Base-by-base conservation (phyloP, 768 basidiomycete genomes). In the Psilocybe sp. region DNA sequence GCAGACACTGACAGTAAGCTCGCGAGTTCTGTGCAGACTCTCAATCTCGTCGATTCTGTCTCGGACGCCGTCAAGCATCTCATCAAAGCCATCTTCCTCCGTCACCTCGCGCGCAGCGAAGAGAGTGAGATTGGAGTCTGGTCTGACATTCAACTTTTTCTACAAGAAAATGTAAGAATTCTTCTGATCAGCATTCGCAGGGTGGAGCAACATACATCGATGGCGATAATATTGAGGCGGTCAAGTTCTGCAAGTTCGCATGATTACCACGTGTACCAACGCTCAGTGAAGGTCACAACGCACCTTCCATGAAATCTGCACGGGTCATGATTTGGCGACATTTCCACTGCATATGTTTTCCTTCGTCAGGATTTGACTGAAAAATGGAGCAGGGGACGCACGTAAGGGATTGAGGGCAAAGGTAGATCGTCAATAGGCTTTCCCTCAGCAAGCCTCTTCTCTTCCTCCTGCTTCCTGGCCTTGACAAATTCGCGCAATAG, bases 21-120 rank as follows among this genome's bases (percentile, higher is more conserved):
- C 88, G 49, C 86, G 70, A 18, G 89, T 91, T 38, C 89, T 76
- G 51, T 89, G 88, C 50, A 92, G 61, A 64, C 85, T 87, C 69
- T 95, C 92, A 59, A 95, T 94, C 66, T 89, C 86, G 64, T 92
- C 88, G 36, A 94, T 82, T 12, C 93, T 75, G 51, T 80, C 80
- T 44, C 88, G 74, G 5, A 92, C 91, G 45, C 73, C 75, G 52
- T 90, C 78, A 14, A 92, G 74, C 33, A 84, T 61, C n/a, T 89
- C 85, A 44, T 92, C 84, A 60, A 95, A 94, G 8, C 81, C 90
- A 41, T 86, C 82, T 63, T 85, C 85, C 18, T 78, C 74, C 14
- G 84, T 82, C 5, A 92, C 84, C 56, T 84, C 75, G 55, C 78
- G 73, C 33, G 88, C 88, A 43, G 89, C 85, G 46, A 81, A 81